Percentiles rank a stretch among this genome's conserved stretches.
Conservation (phyloP, 2,329 filamentous ascomycete species). For the Calonectria hawksworthii region DNA sequence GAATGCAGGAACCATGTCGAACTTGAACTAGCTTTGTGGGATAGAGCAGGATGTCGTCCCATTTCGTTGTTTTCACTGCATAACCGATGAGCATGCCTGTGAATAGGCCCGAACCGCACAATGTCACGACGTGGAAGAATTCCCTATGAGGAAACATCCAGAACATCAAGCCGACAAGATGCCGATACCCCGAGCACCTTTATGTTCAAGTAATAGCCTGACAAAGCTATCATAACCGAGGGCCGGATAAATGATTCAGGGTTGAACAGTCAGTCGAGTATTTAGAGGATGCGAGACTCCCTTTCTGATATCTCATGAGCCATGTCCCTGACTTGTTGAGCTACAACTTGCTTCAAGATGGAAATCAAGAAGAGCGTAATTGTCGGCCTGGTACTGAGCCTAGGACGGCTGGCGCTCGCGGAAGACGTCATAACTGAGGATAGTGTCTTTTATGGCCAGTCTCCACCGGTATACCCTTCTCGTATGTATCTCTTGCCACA, state of each 20-base stretch:
- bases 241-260: no score
- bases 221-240: no score
- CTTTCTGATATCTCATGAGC: no score
- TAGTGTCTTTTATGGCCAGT: conserved; percentile 2
- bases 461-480: conserved; percentile 12
- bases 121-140: neutral
- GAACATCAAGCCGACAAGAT: neutral
- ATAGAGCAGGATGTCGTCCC: neutral
- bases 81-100: neutral
- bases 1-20: neutral
- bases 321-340: no score
- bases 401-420: neutral
- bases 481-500: neutral
- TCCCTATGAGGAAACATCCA: neutral
- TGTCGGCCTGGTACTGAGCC: neutral
- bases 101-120: neutral
- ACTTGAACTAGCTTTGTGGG: neutral
- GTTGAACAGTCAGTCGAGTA: no score
- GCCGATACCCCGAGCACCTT: neutral
- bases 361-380: neutral
- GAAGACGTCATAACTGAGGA: neutral
- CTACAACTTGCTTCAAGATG: neutral
- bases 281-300: no score
- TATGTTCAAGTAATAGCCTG: no score
- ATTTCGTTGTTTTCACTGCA: neutral